These are phyloP conservation scores for Pisolithus microcarpus DNA, from an alignment of 768 basidiomycete species.

Conservation along the genomic window DNA sequence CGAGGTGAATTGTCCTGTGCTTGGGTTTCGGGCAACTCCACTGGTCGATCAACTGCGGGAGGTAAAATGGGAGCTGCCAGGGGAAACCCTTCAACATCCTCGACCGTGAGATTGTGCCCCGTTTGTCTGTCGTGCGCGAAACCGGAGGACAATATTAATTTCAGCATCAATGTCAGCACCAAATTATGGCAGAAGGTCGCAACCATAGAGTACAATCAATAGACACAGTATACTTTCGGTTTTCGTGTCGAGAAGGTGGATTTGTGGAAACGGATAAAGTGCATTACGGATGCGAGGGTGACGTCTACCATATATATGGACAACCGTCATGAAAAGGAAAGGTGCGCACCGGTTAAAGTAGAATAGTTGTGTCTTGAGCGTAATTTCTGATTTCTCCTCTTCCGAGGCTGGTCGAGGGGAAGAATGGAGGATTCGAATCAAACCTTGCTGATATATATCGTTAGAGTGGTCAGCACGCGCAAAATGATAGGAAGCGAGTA, in stretches of 20 bases:
- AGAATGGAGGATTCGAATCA: slow-evolving; percentile 46
- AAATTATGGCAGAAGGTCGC: not conserved
- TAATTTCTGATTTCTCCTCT: slow-evolving; percentile 38
- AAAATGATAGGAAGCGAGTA: no score
- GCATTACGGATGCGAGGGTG: not conserved
- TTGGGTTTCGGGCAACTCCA: not conserved
- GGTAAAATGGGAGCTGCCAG: not conserved
- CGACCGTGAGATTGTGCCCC: not conserved
- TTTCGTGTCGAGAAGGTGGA: not conserved
- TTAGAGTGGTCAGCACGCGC: not conserved
- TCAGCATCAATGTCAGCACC: not conserved
- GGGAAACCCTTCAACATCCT: not conserved
- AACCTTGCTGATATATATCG: slow-evolving; percentile 45
- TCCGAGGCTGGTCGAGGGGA: slow-evolving; percentile 26
- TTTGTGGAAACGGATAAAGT: not conserved
- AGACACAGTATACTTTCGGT: not conserved
- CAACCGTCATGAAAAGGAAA: not conserved
- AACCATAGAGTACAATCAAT: not conserved
- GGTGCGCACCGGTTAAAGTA: slow-evolving; percentile 59
- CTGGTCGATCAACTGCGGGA: not conserved
- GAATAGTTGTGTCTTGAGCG: slow-evolving; percentile 54
- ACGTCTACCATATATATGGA: no score
- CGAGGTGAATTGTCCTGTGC: slow-evolving; percentile 29
- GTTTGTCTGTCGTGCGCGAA: not conserved
- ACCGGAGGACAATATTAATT: not conserved